phyloP scores from a whole-genome alignment of 192 early-diverging fungal genomes.

The Neocallimastix lanati region DNA sequence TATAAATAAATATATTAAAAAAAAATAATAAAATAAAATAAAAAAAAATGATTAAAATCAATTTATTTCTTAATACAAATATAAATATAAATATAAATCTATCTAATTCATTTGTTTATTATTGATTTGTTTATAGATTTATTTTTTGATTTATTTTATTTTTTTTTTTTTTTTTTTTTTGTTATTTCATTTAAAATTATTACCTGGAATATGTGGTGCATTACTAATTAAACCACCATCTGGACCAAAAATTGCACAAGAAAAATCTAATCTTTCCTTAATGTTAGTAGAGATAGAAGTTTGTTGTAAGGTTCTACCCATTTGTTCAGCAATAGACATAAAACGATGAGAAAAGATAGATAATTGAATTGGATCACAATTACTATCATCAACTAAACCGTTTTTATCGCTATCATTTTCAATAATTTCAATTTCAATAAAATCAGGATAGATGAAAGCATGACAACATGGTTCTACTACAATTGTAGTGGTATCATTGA shows the following conservation, averaged over 20 bases:
- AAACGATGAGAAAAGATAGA: slow-evolving; percentile 89
- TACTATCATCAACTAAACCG: slow-evolving; percentile 10
- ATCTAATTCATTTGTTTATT: no score
- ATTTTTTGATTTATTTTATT: background rate
- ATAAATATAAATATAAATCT: no score
- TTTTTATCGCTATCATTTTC: background rate
- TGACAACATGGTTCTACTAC: slow-evolving; percentile 65
- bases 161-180: background rate
- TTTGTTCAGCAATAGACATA: slow-evolving; percentile 96
- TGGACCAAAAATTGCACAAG: slow-evolving; percentile 74
- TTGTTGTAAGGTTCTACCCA: slow-evolving; percentile 86
- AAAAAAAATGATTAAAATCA: no score
- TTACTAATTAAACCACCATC: slow-evolving; percentile 4
- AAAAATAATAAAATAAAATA: no score
- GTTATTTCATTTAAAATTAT: background rate
- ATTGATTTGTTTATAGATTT: background rate
- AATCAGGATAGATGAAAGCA: slow-evolving; percentile 47
- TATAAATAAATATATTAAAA: no score
- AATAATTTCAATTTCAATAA: slow-evolving; percentile 8
- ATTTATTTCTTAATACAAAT: no score
- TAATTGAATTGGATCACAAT: slow-evolving; percentile 73
- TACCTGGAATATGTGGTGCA: slow-evolving; percentile 1
- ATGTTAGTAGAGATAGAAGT: slow-evolving; percentile 93
- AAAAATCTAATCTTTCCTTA: slow-evolving; percentile 94
- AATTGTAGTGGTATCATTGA: slow-evolving; percentile 75